These are phyloP conservation scores for Phialemonium atrogriseum DNA, from an alignment of 2,329 filamentous ascomycete species.

Conservation along the genomic window DNA sequence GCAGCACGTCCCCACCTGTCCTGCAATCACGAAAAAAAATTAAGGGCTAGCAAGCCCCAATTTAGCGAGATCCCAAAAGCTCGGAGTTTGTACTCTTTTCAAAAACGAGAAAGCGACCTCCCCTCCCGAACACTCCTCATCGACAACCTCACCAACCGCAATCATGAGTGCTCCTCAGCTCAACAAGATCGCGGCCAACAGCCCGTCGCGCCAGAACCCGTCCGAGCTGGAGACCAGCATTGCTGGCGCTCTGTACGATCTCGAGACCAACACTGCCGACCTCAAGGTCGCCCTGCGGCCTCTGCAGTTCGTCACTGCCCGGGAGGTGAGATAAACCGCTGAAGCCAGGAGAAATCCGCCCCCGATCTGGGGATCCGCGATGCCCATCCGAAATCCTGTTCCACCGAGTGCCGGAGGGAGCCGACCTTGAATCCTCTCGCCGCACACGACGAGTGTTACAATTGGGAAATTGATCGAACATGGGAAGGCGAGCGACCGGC, in stretches of 20 bases:
- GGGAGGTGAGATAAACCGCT: slow-evolving; percentile 84
- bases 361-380: slow-evolving; percentile 8
- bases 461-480: slow-evolving; percentile 16
- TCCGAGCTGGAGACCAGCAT: slow-evolving; percentile 97
- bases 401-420: slow-evolving; percentile 20
- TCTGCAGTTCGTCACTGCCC: slow-evolving; percentile 97
- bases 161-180: slow-evolving; percentile 62
- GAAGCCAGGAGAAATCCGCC: slow-evolving; percentile 21
- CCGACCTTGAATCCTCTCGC: slow-evolving; percentile 10
- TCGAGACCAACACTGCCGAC: slow-evolving; percentile 98
- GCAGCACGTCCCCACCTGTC: background rate
- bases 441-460: slow-evolving; percentile 13
- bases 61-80: slow-evolving; percentile 27
- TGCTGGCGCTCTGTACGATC: slow-evolving; percentile 93
- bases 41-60: slow-evolving; percentile 26
- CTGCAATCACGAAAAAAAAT: background rate
- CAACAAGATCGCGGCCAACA: slow-evolving; percentile 98
- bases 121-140: slow-evolving; percentile 7
- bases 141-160: slow-evolving; percentile 29
- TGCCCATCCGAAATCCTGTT: slow-evolving; percentile 33
- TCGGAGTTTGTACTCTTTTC: too few species aligned
- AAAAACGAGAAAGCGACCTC: too few species aligned
- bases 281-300: slow-evolving; percentile 93
- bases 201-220: slow-evolving; percentile 89
- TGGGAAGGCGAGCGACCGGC: slow-evolving; percentile 12